Conservation (phyloP, 495 filamentous ascomycete genomes). For the Aspergillus saccharolyticus region DNA sequence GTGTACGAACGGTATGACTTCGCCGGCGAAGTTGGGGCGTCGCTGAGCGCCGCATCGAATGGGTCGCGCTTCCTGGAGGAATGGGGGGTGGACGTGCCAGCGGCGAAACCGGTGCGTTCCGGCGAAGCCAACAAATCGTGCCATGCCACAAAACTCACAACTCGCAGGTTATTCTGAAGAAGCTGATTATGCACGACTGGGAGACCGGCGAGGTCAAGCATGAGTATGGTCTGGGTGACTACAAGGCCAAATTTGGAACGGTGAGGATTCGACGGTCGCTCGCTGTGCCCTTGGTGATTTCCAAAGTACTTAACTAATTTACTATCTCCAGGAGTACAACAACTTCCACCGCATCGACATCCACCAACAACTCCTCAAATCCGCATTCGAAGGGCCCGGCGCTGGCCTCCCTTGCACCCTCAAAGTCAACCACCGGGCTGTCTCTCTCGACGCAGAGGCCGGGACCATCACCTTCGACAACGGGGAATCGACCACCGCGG, state of each 20-base stretch:
- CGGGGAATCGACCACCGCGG: constrained; percentile 13
- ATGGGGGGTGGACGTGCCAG: constrained; percentile 28
- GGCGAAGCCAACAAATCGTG: too few relatives aligned
- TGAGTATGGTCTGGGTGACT: constrained; percentile 25
- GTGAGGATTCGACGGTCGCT: too few relatives aligned
- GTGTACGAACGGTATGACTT: constrained; percentile 34
- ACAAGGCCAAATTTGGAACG: constrained; percentile 26
- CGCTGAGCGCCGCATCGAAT: constrained; percentile 25
- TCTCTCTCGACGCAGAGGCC: constrained; percentile 16
- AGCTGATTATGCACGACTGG: constrained; percentile 31
- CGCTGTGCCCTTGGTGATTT: too few relatives aligned
- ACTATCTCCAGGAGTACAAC: constrained; percentile 30
- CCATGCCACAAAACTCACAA: too few relatives aligned
- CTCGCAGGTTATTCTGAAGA: constrained; percentile 24
- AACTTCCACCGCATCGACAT: constrained; percentile 32
- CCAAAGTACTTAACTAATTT: too few relatives aligned
- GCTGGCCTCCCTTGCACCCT: constrained; percentile 17
- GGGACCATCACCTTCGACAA: constrained; percentile 23
- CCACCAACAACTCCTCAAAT: constrained; percentile 25
- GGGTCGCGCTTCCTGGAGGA: constrained; percentile 24
- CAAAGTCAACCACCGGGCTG: constrained; percentile 25
- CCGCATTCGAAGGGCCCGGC: constrained; percentile 21
- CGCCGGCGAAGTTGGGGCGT: constrained; percentile 28
- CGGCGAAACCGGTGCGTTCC: constrained; percentile 18
- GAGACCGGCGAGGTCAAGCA: constrained; percentile 21